phyloP scores from a whole-genome alignment of 176 grass and related monocot species.

The Oryza glaberrima region DNA sequence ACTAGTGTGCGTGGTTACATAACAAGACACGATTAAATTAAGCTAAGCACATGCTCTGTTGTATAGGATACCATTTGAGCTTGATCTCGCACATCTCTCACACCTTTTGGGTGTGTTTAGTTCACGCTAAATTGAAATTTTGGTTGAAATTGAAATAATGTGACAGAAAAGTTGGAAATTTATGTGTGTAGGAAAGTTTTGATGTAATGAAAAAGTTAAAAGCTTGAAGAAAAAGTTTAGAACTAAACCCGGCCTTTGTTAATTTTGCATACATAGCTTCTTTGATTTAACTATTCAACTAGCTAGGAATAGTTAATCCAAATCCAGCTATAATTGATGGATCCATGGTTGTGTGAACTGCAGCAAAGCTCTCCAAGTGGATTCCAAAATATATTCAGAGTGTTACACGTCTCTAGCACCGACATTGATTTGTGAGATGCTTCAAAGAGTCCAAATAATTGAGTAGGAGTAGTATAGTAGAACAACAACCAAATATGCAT shows the following conservation, averaged over 20 bases:
- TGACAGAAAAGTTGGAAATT: too few relatives aligned
- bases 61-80: background rate
- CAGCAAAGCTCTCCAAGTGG: background rate
- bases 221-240: too few relatives aligned
- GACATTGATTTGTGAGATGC: slow-evolving; percentile 24
- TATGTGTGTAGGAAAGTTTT: too few relatives aligned
- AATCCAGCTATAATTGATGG: slow-evolving; percentile 6
- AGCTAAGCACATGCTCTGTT: slow-evolving; percentile 18
- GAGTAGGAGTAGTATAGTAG: background rate
- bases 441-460: slow-evolving; percentile 18
- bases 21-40: background rate
- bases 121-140: too few relatives aligned
- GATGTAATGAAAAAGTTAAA: too few relatives aligned
- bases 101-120: background rate
- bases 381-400: slow-evolving; percentile 19
- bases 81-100: background rate
- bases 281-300: background rate
- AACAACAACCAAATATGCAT: background rate
- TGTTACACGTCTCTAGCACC: slow-evolving; percentile 6
- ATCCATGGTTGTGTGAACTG: background rate
- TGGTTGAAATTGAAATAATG: too few relatives aligned
- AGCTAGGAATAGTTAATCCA: background rate
- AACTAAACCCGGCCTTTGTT: background rate
- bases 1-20: background rate
- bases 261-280: background rate